Evolutionary conservation across 2,329 filamentous ascomycete genomes (phyloP), one percentile per base, ranked within the genome.

Genomic region (Cucurbitaria berberidis): DNA sequence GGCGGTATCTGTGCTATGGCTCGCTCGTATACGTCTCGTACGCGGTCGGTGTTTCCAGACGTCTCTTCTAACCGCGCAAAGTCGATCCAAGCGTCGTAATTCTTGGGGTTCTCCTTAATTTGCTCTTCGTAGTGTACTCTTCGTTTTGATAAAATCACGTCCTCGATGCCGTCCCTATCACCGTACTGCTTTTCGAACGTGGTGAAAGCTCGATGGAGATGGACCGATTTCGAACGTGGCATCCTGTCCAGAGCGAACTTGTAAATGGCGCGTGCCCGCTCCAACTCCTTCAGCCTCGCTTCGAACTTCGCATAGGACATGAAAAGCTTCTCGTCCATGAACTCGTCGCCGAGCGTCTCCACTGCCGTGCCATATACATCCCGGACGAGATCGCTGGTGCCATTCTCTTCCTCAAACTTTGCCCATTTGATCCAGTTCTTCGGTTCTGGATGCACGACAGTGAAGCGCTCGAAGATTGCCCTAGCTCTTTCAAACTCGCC

Each of bases 371-470:
- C 91, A 71, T 92, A 98, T 0, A 98, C 93, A 58, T 98, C 92
- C 19, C 95, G 85, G 6, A 99, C 95, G 61, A 93, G 76, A 67
- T 97, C 93, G 69, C 89, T 93, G 1, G 92, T 96, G 8, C 95
- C 95, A 64, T 88, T 91, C 71, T 99, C 95, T 74, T 98, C 93
- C 75, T 99, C 95, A 64, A 98, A 99, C 57, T 90, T 90, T 55
- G 93, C 89, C 95, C 95, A 99, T 74, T 97, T 97, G 77, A 99
- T 96, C 93, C 93, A 99, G 70, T 97, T 98, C 67, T 90, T 86
- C 19, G 95, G 90, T 69, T 98, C 93, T 0, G 95, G 93, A 64
- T 98, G 95, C 8, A 98, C 90, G 55, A 93, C 84, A 1, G 92
- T 96, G 69, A 97, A 97, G 24, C 90, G 84, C 71, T 91, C 86